These are phyloP conservation scores for Wickerhamomyces bisporus DNA, from an alignment of 805 yeast genomes.

Conservation along the genomic window DNA sequence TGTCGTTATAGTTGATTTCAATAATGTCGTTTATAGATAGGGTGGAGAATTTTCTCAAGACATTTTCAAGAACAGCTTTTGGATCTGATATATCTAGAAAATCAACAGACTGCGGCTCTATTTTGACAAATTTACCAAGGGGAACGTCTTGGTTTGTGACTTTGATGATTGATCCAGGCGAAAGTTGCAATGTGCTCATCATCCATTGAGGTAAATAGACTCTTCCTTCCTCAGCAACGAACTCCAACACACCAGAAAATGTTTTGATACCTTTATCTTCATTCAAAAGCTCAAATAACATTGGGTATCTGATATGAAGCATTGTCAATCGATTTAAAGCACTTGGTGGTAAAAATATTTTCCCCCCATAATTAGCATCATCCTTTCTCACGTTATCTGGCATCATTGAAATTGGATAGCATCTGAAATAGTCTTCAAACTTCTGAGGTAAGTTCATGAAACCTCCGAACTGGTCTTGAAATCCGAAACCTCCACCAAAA, in stretches of 20 bases:
- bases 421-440: slow-evolving; percentile 85
- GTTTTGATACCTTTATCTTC: slow-evolving; percentile 59
- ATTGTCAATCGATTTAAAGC: slow-evolving; percentile 84
- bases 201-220: slow-evolving; percentile 96
- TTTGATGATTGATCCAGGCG: slow-evolving; percentile 78
- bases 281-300: slow-evolving; percentile 79
- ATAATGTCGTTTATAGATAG: slow-evolving; percentile 79
- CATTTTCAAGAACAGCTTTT: slow-evolving; percentile 92
- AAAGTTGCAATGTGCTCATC: slow-evolving; percentile 68
- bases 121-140: slow-evolving; percentile 80
- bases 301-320: slow-evolving; percentile 91
- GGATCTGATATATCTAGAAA: slow-evolving; percentile 93
- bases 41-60: slow-evolving; percentile 83
- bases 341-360: slow-evolving; percentile 90
- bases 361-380: slow-evolving; percentile 89
- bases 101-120: slow-evolving; percentile 93
- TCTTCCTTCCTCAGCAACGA: slow-evolving; percentile 96
- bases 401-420: slow-evolving; percentile 91
- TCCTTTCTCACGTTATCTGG: slow-evolving; percentile 60
- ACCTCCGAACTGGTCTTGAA: slow-evolving; percentile 12
- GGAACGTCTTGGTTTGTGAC: slow-evolving; percentile 76
- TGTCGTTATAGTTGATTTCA: slow-evolving; percentile 78
- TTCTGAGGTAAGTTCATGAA: slow-evolving; percentile 32
- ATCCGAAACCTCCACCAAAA: slow-evolving; percentile 25
- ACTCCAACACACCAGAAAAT: slow-evolving; percentile 93